Base-by-base conservation (phyloP, 139 green algal genomes). In the Micractinium sp. region DNA sequence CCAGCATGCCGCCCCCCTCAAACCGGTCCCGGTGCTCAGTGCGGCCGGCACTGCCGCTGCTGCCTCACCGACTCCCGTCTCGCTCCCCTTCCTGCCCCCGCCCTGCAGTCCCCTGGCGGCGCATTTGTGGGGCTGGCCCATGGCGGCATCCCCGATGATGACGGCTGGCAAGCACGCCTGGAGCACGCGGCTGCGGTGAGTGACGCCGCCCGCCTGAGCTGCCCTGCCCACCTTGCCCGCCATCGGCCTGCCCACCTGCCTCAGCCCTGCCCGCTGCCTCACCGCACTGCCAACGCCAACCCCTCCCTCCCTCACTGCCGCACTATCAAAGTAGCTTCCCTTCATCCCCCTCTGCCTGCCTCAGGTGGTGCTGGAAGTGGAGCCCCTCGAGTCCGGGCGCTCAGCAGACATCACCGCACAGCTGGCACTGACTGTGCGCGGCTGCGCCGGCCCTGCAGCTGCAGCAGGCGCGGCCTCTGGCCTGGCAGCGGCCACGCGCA, bases 101-200 rank as follows among this genome's bases (percentile, higher is more conserved):
- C 1, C 29, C 31, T 77, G 69, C 73, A 88, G 85, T 31, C 29
- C 5, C 85, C 85, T 22, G 71, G n/a, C 1, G 71, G 71, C 47
- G 81, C 71, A 27, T 82, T 88, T 56, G 73, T 82, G 22, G 85
- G 60, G 47, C 73, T 88, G 71, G 85, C 71, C 0, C 85, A 88
- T 31, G 35, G 35, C 20, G 85, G 71, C 67, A 47, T 88, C 19
- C 33, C n/a, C 0, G 85, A 77, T 22, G 85, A 88, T 22, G 47
- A 82, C n/a, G 1, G 33, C 47, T 88, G 85, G 85, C 71, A 82
- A 71, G 71, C 71, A 29, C 71, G 73, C 31, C 47, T 88, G 85
- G 85, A 88, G 73, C 71, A 82, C 4, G 71, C 71, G 23, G 69
- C 84, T 7, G 47, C 69, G 84, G 84, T 88, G 71, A 47, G 60